phyloP scores from a whole-genome alignment of 805 yeast species.

The Candida incommunis region DNA sequence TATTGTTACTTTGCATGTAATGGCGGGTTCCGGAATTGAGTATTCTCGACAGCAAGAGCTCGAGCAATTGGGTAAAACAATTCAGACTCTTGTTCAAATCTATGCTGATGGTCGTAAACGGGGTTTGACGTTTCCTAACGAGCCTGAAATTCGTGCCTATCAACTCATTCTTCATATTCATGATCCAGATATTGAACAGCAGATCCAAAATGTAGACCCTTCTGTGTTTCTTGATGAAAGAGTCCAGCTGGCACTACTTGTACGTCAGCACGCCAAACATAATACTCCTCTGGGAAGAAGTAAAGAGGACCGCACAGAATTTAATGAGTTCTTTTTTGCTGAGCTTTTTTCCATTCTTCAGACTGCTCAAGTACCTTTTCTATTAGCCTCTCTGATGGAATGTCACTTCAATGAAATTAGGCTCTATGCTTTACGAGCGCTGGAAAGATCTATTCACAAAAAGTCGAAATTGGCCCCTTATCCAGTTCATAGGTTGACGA shows the following conservation, averaged over 20 bases:
- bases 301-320: slow-evolving; percentile 27
- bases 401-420: slow-evolving; percentile 69
- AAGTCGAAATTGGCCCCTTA: slow-evolving; percentile 45
- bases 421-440: slow-evolving; percentile 52
- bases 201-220: slow-evolving; percentile 51
- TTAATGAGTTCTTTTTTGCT: slow-evolving; percentile 35
- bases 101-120: slow-evolving; percentile 64
- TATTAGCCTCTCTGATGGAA: slow-evolving; percentile 64
- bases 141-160: slow-evolving; percentile 88
- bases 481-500: slow-evolving; percentile 31
- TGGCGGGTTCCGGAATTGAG: slow-evolving; percentile 61
- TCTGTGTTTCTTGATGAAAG: slow-evolving; percentile 35
- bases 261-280: slow-evolving; percentile 54
- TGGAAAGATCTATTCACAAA: slow-evolving; percentile 54
- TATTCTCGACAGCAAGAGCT: slow-evolving; percentile 90
- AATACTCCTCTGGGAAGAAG: slow-evolving; percentile 35
- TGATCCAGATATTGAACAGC: slow-evolving; percentile 76
- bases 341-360: slow-evolving; percentile 49
- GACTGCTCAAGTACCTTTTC: slow-evolving; percentile 41
- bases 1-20: slow-evolving; percentile 62
- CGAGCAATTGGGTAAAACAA: slow-evolving; percentile 83
- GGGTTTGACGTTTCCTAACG: slow-evolving; percentile 63
- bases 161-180: slow-evolving; percentile 63
- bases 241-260: slow-evolving; percentile 58
- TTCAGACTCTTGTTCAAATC: slow-evolving; percentile 78